Base-by-base conservation (phyloP, 805 yeast genomes). In the Teunomyces barrocoloradensis region DNA sequence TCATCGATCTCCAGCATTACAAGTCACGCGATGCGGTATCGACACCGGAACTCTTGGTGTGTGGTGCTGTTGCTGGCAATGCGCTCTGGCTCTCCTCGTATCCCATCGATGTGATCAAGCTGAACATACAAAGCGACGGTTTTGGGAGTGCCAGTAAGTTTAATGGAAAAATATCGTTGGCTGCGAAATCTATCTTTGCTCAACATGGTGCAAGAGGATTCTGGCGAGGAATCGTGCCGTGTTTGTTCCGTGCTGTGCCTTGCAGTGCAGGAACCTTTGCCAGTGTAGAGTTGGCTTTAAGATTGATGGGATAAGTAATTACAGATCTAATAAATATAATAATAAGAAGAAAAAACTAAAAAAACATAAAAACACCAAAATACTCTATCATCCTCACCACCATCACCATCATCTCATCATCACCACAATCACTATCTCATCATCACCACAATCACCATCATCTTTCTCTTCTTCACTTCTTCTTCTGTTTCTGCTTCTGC, bases 241-340 rank as follows among this genome's bases (percentile, higher is more conserved):
- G 85, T 18, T 66, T 81, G 36, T 49, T 80, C 3, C 71, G 87
- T 56, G 87, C 87, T 0, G 73, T 80, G 35, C 87, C 87, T 3
- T 79, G 85, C 54, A 76, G 82, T 58, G 87, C 91, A 0, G 87
- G 87, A 12, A 85, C 92, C 0, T 85, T 85, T 71, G 87, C 90
- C 2, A 80, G 85, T 11, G 91, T 85, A 2, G 92, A 85, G 58
- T 68, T 80, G 47, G 84, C 89, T 0, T 63, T 85, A 50, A 65
- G 92, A 43, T 34, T 78, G 11, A 62, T 82, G 68, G 81, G 79
- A 4, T 82, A 58, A 15, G 17, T 15, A 15, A 15, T 15, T 15
- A 15, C 17, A 15, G 17, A 2, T 15, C 17, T 15, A 15, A 33
- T 4, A 33, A 33, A 33, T 3, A 17, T 3, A 17, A 35, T n/a